These are phyloP conservation scores for Physaria fendleri DNA, from an alignment of 345 rosid genomes.

Conservation along the genomic window DNA sequence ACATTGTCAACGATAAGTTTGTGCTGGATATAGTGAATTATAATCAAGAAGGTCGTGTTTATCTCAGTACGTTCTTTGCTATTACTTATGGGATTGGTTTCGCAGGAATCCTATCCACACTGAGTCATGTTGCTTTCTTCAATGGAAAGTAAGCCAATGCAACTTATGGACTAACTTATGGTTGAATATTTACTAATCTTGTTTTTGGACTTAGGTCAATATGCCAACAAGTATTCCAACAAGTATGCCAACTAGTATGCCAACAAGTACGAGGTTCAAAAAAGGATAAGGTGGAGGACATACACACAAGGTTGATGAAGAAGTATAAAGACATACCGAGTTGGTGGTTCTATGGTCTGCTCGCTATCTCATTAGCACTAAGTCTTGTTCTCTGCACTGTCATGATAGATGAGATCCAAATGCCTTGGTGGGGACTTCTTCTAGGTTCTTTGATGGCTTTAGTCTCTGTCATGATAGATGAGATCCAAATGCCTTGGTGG, in stretches of 20 bases:
- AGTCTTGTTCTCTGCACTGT: constrained; percentile 43
- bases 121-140: constrained; percentile 48
- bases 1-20: constrained; percentile 47
- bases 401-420: constrained; percentile 48
- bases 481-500: constrained; percentile 83
- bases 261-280: constrained; percentile 45
- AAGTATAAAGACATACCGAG: constrained; percentile 47
- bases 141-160: constrained; percentile 50
- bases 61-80: constrained; percentile 47
- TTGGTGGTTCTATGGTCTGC: constrained; percentile 53
- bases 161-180: background rate
- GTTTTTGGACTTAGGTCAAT: constrained; percentile 34
- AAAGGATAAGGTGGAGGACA: constrained; percentile 43
- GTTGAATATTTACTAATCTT: background rate
- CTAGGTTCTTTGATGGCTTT: constrained; percentile 47
- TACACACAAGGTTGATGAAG: constrained; percentile 60
- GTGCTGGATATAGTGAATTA: constrained; percentile 39
- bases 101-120: constrained; percentile 45
- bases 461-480: too few species aligned
- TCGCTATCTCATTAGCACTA: constrained; percentile 32
- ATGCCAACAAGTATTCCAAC: constrained; percentile 36
- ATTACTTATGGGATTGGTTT: constrained; percentile 57
- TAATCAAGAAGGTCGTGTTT: constrained; percentile 35
- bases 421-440: constrained; percentile 72
- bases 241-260: too few species aligned